phyloP scores from a whole-genome alignment of 2,329 filamentous ascomycete species.

The Thermochaetoides dissita region DNA sequence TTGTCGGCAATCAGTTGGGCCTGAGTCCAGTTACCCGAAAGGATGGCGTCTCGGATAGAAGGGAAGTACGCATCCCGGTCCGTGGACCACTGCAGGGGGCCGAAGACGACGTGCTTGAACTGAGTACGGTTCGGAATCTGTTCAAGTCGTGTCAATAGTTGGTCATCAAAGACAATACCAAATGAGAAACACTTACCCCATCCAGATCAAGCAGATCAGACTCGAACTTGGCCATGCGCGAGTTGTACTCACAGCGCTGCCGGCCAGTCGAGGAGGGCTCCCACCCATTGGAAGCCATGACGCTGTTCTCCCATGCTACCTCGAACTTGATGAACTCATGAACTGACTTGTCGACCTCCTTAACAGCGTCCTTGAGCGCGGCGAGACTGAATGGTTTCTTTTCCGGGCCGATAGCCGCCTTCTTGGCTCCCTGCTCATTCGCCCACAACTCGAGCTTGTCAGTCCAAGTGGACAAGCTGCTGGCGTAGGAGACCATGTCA shows the following conservation, averaged over 20 bases:
- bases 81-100: slow-evolving; percentile 63
- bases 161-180: no score
- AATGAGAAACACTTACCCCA: slow-evolving; percentile 47
- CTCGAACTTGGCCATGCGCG: slow-evolving; percentile 68
- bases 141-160: neutral
- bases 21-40: slow-evolving; percentile 53
- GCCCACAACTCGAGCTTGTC: slow-evolving; percentile 53
- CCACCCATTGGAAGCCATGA: slow-evolving; percentile 59
- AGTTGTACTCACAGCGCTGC: slow-evolving; percentile 63
- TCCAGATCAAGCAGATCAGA: slow-evolving; percentile 67
- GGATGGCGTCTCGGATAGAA: slow-evolving; percentile 68
- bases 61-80: slow-evolving; percentile 61
- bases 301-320: slow-evolving; percentile 56
- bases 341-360: slow-evolving; percentile 44
- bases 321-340: slow-evolving; percentile 63
- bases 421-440: slow-evolving; percentile 34
- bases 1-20: slow-evolving; percentile 57
- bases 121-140: slow-evolving; percentile 76
- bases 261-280: slow-evolving; percentile 57
- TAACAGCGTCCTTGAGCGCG: slow-evolving; percentile 48
- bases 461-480: slow-evolving; percentile 52
- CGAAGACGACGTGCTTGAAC: slow-evolving; percentile 87
- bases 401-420: slow-evolving; percentile 14
- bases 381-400: slow-evolving; percentile 34
- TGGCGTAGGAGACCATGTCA: slow-evolving; percentile 62